Conservation (phyloP, 2,329 filamentous ascomycete species). For the Escovopsis sp. region DNA sequence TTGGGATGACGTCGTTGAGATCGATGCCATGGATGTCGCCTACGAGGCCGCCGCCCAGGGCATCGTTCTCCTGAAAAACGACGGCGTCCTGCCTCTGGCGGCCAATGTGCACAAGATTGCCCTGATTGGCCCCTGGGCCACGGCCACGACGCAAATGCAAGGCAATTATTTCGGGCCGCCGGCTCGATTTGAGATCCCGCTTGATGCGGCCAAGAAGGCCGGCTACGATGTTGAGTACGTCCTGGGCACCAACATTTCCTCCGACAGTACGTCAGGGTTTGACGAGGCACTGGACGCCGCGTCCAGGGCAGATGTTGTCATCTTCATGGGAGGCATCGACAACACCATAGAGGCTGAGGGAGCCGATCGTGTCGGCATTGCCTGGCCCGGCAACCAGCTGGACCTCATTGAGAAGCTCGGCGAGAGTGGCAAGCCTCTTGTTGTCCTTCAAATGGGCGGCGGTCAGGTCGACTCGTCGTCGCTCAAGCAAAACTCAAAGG, state of each 20-base stretch:
- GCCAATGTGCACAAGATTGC: conserved; percentile 6
- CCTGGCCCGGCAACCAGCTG: conserved; percentile 37
- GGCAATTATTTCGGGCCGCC: conserved; percentile 23
- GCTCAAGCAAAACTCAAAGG: conserved; percentile 25
- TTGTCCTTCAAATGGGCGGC: conserved; percentile 36
- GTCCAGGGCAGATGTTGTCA: conserved; percentile 30
- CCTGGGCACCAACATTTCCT: background rate
- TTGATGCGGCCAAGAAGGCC: conserved; percentile 26
- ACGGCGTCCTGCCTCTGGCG: conserved; percentile 37
- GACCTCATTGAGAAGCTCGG: conserved; percentile 28
- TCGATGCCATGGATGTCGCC: background rate
- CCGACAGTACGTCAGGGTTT: conserved; percentile 1
- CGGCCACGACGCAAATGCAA: conserved; percentile 9
- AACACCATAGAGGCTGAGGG: conserved; percentile 36
- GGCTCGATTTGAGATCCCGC: conserved; percentile 38
- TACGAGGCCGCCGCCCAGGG: conserved; percentile 39
- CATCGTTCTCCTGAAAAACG: conserved; percentile 47
- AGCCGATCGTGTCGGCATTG: conserved; percentile 32
- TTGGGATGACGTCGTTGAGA: conserved; percentile 34
- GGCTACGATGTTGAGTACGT: conserved; percentile 1
- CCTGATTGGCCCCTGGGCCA: conserved; percentile 19
- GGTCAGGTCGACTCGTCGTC: conserved; percentile 35
- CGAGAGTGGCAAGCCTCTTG: conserved; percentile 28
- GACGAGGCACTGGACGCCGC: conserved; percentile 20
- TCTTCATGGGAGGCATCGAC: conserved; percentile 41